These are phyloP conservation scores for Phyllosticta citribraziliensis DNA, from an alignment of 2,329 filamentous ascomycete species.

Conservation along the genomic window DNA sequence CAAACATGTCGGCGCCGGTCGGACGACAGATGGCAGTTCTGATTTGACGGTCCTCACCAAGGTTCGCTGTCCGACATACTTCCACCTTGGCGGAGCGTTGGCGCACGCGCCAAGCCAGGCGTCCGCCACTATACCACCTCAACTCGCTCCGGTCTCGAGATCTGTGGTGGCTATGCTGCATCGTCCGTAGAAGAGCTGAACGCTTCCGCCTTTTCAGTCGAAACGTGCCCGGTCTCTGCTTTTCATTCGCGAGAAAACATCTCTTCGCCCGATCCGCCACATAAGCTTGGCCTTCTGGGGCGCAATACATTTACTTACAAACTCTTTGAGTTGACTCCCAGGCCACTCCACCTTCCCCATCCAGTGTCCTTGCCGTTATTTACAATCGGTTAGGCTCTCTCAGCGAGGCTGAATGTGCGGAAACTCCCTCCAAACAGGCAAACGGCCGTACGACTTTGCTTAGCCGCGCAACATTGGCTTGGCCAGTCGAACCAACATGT, in stretches of 20 bases:
- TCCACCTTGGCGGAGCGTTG: not conserved
- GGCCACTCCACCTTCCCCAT: not conserved
- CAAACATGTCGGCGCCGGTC: not conserved
- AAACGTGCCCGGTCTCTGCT: not conserved
- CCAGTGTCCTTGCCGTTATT: not conserved
- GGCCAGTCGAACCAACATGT: not conserved
- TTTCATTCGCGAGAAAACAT: not conserved
- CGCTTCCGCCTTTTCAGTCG: not conserved
- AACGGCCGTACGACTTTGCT: not conserved
- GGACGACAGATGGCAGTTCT: not conserved
- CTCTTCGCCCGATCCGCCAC: not conserved
- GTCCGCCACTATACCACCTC: not conserved
- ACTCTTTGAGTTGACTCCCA: not conserved
- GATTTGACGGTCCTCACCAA: not conserved
- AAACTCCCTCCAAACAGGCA: not conserved
- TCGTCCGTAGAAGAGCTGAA: not conserved
- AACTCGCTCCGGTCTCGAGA: not conserved
- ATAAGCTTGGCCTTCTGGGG: not conserved
- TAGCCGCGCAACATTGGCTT: not conserved
- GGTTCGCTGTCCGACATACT: not conserved
- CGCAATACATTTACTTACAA: not conserved
- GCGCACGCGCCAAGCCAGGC: not conserved
- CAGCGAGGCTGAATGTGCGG: not conserved
- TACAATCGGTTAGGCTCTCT: not conserved
- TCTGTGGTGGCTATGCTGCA: not conserved